Evolutionary conservation across 2,329 filamentous ascomycete species (phyloP).

Genomic region (Leptographium lundbergii): DNA sequence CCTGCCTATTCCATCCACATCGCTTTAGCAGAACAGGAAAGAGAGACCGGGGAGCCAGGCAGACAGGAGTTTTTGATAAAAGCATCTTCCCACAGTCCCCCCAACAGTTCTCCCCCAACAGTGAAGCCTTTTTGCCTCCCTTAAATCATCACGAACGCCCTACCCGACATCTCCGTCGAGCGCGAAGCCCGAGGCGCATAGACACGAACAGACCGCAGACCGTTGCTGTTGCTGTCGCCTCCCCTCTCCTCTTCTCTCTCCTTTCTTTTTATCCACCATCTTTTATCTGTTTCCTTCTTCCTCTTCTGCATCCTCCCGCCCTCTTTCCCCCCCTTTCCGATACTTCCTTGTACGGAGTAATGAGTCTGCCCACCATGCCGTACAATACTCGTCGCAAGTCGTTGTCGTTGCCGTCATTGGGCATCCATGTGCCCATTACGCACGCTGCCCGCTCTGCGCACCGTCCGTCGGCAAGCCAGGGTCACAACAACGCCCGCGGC

Average conservation of each 20-base stretch:
- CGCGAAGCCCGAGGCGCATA: background rate
- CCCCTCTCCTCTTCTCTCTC: background rate
- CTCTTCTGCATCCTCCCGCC: background rate
- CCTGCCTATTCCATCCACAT: background rate
- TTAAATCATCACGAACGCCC: background rate
- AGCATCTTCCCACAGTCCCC: background rate
- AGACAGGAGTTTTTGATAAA: background rate
- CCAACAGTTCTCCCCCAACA: background rate
- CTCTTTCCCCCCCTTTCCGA: background rate
- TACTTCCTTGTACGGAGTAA: background rate
- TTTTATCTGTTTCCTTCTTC: background rate
- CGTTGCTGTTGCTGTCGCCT: background rate
- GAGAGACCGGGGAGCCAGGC: background rate
- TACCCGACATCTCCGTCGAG: background rate
- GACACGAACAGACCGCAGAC: background rate
- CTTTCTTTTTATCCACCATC: background rate
- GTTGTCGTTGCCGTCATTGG: slow-evolving; percentile 80
- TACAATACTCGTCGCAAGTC: slow-evolving; percentile 98
- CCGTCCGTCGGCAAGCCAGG: slow-evolving; percentile 21
- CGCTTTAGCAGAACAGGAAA: background rate
- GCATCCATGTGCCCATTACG: slow-evolving; percentile 71
- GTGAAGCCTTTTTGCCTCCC: background rate
- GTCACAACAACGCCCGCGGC: slow-evolving; percentile 14
- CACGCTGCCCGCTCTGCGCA: slow-evolving; percentile 44
- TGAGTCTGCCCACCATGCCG: slow-evolving; percentile 47